A percentile compares a stretch with the other conserved stretches of the same genome.
Conservation (phyloP, 768 basidiomycete species). For the Cyclocybe aegerita region DNA sequence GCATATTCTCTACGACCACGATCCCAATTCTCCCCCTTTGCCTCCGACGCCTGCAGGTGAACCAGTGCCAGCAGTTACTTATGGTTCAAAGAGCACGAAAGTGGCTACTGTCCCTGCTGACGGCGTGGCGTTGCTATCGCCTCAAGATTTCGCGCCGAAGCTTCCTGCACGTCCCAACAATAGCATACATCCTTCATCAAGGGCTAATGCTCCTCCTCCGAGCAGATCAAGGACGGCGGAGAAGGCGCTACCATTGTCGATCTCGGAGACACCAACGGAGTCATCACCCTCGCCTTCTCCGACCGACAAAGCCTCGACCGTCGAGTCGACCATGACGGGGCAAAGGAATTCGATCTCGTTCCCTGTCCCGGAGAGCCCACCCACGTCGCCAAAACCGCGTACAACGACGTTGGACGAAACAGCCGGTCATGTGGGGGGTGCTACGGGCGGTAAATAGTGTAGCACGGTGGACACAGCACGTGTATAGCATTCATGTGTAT, state of each 20-base stretch:
- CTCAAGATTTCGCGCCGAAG: slow-evolving; percentile 72
- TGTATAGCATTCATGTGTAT: no score
- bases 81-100: slow-evolving; percentile 74
- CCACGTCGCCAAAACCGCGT: slow-evolving; percentile 7
- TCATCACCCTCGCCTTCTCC: slow-evolving; percentile 27
- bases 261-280: slow-evolving; percentile 17
- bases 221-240: slow-evolving; percentile 34
- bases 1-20: slow-evolving; percentile 67
- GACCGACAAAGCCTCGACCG: slow-evolving; percentile 5
- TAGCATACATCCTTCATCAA: slow-evolving; percentile 79
- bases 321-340: slow-evolving; percentile 7
- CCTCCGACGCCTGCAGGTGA: slow-evolving; percentile 74
- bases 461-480: no score
- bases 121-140: slow-evolving; percentile 23
- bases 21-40: slow-evolving; percentile 58
- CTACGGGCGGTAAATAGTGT: background rate
- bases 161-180: slow-evolving; percentile 66
- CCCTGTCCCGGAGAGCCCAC: slow-evolving; percentile 12
- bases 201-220: slow-evolving; percentile 52
- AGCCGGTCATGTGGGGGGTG: background rate
- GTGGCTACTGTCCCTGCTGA: slow-evolving; percentile 49
- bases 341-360: slow-evolving; percentile 20
- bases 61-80: slow-evolving; percentile 51
- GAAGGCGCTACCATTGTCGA: slow-evolving; percentile 19
- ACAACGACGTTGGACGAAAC: background rate